Evolutionary conservation across 2,329 filamentous ascomycete species (phyloP).

Genomic region (Diplocarpon rosae): DNA sequence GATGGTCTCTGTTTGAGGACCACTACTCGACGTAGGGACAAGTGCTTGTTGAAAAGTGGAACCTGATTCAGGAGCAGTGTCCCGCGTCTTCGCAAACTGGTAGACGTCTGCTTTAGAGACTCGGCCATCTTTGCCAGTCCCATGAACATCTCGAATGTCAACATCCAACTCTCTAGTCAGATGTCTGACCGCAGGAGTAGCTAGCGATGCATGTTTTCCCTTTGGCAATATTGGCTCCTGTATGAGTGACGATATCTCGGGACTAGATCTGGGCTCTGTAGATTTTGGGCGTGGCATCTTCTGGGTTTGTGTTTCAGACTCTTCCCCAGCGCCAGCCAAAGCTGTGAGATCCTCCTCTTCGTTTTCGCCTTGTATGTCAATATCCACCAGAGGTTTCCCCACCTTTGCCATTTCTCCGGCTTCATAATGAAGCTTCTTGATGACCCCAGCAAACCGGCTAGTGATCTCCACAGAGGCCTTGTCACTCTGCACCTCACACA

Average conservation of each 20-base stretch:
- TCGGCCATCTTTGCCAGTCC: conserved; percentile 82
- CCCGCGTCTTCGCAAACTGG: conserved; percentile 49
- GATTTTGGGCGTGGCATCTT: neutral
- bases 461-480: conserved; percentile 90
- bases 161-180: conserved; percentile 70
- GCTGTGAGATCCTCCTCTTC: conserved; percentile 46
- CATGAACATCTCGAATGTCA: conserved; percentile 65
- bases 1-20: conserved; percentile 53
- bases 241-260: neutral
- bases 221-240: conserved; percentile 8
- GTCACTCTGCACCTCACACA: conserved; percentile 97
- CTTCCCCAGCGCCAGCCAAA: conserved; percentile 27
- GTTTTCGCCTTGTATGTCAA: conserved; percentile 76
- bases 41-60: conserved; percentile 14
- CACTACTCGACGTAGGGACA: conserved; percentile 8
- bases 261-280: neutral
- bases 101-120: conserved; percentile 90
- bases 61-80: conserved; percentile 26
- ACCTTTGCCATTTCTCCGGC: conserved; percentile 94
- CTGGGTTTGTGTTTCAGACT: conserved; percentile 12
- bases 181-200: conserved; percentile 86
- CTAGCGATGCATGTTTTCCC: conserved; percentile 62
- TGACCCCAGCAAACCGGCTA: conserved; percentile 85
- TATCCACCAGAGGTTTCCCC: conserved; percentile 87
- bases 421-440: conserved; percentile 94